Base-by-base conservation (phyloP, 805 yeast species). In the Zygosaccharomyces siamensis region DNA sequence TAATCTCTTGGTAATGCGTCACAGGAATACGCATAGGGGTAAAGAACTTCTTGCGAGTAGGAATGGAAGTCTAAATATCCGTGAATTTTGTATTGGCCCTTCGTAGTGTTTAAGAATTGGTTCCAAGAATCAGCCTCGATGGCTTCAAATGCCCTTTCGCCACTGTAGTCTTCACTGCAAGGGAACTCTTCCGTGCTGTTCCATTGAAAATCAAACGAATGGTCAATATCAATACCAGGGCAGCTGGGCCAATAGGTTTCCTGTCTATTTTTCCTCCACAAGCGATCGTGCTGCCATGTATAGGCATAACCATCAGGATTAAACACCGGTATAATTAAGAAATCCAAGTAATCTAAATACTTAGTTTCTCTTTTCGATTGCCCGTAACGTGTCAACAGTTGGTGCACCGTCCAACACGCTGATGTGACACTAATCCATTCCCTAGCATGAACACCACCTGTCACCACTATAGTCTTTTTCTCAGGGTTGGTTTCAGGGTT, bases 241-340 rank as follows among this genome's bases (percentile, higher is more conserved):
- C 97, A 89, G 38, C 75, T 67, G 7, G 85, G 80, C 43, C 76
- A 64, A 43, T 73, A 77, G 0, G 93, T 83, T 46, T 80, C 79
- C 67, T 89, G 97, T 52, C 96, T 75, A 66, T 88, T 89, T 61
- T 89, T 89, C 40, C 93, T 72, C 97, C 97, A 89, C 50, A 89
- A 70, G 48, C 97, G 72, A 63, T 89, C 96, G 24, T 69, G 61
- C 2, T 72, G 74, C 96, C 97, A 89, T 2, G 95, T 74, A 63
- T 85, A 84, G 11, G 74, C 86, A 63, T 89, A 89, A 0, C 97
- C 97, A 67, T 89, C 97, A 1, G 96, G 96, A 61, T 89, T 89
- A 66, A 83, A 77, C 10, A 88, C 86, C 0, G 97, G 97, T 27
- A 89, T 74, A 54, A 89, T 81, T 30, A 86, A 64, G 57, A 86